Conservation (phyloP, 1,139 yeast genomes). For the Meyerozyma elateridarum region DNA sequence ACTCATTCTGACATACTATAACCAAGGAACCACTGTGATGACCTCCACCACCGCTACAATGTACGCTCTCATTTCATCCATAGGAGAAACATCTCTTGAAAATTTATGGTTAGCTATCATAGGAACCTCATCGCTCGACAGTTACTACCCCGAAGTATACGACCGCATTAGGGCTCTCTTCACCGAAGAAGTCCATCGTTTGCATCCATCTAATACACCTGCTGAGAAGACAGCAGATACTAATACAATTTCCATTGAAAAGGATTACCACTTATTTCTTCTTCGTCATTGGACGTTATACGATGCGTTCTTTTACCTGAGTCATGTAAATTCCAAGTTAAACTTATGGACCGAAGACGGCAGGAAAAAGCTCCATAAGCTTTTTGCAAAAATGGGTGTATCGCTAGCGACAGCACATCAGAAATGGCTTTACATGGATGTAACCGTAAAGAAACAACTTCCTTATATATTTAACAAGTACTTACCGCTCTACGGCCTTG, state of each 20-base stretch:
- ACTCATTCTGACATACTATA: slow-evolving; percentile 64
- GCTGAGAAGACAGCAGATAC: slow-evolving; percentile 57
- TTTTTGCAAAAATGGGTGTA: slow-evolving; percentile 96
- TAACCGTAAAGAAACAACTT: slow-evolving; percentile 68
- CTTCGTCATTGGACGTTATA: slow-evolving; percentile 92
- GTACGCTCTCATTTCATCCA: slow-evolving; percentile 71
- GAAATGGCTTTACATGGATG: slow-evolving; percentile 88
- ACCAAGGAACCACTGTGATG: slow-evolving; percentile 74
- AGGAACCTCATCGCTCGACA: slow-evolving; percentile 81
- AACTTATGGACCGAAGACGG: slow-evolving; percentile 93
- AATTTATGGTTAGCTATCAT: slow-evolving; percentile 83
- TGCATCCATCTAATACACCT: slow-evolving; percentile 31
- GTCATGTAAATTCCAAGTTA: slow-evolving; percentile 82
- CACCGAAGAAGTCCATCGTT: slow-evolving; percentile 78
- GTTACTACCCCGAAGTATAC: slow-evolving; percentile 72
- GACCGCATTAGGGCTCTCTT: slow-evolving; percentile 66
- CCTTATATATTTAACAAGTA: slow-evolving; percentile 67
- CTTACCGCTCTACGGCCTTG: slow-evolving; percentile 72
- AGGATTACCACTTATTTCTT: slow-evolving; percentile 81
- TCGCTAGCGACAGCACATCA: slow-evolving; percentile 85
- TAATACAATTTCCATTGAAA: slow-evolving; percentile 59
- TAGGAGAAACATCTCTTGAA: slow-evolving; percentile 58
- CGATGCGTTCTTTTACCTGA: slow-evolving; percentile 85
- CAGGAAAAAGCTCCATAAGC: slow-evolving; percentile 74
- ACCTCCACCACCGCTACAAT: slow-evolving; percentile 76